phyloP scores from a whole-genome alignment of 345 rosid genomes.

The Hirschfeldia incana region DNA sequence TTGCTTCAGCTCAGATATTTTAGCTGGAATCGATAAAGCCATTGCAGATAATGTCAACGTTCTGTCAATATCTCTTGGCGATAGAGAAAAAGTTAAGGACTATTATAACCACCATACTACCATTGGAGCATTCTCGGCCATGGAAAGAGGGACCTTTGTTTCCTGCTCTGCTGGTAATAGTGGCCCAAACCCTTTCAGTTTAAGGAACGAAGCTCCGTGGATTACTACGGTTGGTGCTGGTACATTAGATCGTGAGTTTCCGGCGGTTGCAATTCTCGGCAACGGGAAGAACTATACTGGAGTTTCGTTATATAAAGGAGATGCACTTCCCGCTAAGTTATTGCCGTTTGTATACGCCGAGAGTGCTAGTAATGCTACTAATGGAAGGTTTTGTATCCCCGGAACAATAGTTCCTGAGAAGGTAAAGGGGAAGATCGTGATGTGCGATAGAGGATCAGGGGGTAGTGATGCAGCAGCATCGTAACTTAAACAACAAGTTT shows the following conservation, averaged over 20 bases:
- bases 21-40: conserved; percentile 60
- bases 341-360: conserved; percentile 58
- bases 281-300: conserved; percentile 56
- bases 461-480: too few relatives aligned
- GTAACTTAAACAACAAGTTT: too few relatives aligned
- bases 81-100: too few relatives aligned
- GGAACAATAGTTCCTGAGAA: conserved; percentile 51
- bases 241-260: conserved; percentile 84
- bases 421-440: conserved; percentile 62
- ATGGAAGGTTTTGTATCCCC: conserved; percentile 51
- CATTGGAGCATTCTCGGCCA: conserved; percentile 71
- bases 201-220: conserved; percentile 88
- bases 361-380: conserved; percentile 54
- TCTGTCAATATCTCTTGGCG: conserved; percentile 59
- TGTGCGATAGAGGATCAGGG: conserved; percentile 55
- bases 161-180: conserved; percentile 80
- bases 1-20: conserved; percentile 58
- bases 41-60: conserved; percentile 57
- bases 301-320: conserved; percentile 58
- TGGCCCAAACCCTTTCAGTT: conserved; percentile 51
- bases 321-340: conserved; percentile 29
- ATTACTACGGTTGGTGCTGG: conserved; percentile 86
- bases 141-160: conserved; percentile 61
- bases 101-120: conserved; percentile 52
- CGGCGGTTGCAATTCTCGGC: conserved; percentile 71